A percentile compares a stretch with the other conserved stretches of the same genome.
phyloP scores from a whole-genome alignment of 805 yeast species.

The Yarrowia sp. region DNA sequence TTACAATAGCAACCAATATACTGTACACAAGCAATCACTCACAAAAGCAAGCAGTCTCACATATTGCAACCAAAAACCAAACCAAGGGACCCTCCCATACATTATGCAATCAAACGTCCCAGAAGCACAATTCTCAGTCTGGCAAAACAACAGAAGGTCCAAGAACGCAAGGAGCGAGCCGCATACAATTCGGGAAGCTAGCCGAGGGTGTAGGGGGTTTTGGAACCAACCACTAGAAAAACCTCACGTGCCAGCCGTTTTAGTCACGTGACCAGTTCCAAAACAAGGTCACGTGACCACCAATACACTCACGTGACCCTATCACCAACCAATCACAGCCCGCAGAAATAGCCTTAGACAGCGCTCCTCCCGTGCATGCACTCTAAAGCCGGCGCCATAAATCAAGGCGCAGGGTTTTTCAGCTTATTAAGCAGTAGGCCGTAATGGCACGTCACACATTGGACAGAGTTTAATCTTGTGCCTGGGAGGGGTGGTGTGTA shows the following conservation, averaged over 20 bases:
- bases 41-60: too few species aligned
- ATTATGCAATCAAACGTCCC: too few species aligned
- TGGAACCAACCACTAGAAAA: not conserved
- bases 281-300: not conserved
- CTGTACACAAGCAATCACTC: too few species aligned
- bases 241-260: not conserved
- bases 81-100: too few species aligned
- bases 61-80: too few species aligned
- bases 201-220: too few species aligned
- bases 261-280: too few species aligned
- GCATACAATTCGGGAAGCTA: too few species aligned
- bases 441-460: constrained; percentile 22
- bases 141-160: too few species aligned
- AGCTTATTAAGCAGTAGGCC: constrained; percentile 1
- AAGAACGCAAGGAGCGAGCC: too few species aligned
- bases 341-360: not conserved
- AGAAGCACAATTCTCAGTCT: too few species aligned
- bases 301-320: not conserved
- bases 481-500: constrained; percentile 12
- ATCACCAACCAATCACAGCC: not conserved
- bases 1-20: too few species aligned
- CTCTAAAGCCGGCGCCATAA: constrained; percentile 2
- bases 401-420: constrained; percentile 5
- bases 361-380: not conserved
- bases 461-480: constrained; percentile 26